These are phyloP conservation scores for Leccinum arenicola DNA, from an alignment of 768 basidiomycete genomes.

Conservation along the genomic window DNA sequence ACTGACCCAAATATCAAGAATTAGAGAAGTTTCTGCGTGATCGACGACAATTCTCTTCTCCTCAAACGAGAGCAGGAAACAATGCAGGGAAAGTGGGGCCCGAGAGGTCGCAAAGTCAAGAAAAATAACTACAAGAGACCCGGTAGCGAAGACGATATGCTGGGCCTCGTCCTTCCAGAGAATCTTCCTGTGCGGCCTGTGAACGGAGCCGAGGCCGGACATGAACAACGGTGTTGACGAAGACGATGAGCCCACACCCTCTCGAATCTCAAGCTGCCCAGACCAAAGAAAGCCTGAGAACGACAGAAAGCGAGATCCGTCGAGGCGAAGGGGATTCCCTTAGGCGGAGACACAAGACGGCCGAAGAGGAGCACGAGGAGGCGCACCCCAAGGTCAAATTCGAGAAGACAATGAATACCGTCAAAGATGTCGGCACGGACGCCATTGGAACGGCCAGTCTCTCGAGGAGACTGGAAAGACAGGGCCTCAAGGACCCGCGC, in stretches of 20 bases:
- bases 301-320: slow-evolving; percentile 56
- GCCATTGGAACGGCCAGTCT: slow-evolving; percentile 54
- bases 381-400: slow-evolving; percentile 52
- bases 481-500: slow-evolving; percentile 39
- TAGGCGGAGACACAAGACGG: slow-evolving; percentile 49
- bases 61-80: too few relatives aligned
- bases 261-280: slow-evolving; percentile 37
- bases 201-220: too few relatives aligned
- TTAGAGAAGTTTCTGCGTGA: too few relatives aligned
- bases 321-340: slow-evolving; percentile 56
- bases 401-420: slow-evolving; percentile 64
- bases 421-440: slow-evolving; percentile 54
- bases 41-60: too few relatives aligned
- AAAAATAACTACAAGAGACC: slow-evolving; percentile 45
- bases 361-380: slow-evolving; percentile 40
- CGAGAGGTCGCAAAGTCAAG: slow-evolving; percentile 40
- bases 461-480: slow-evolving; percentile 42
- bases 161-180: too few relatives aligned
- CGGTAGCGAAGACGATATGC: slow-evolving; percentile 35
- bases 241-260: too few relatives aligned
- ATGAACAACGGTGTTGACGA: too few relatives aligned
- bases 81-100: slow-evolving; percentile 14
- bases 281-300: slow-evolving; percentile 52
- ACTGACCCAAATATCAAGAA: too few relatives aligned
- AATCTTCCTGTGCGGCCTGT: too few relatives aligned